Percentiles rank a stretch among this genome's conserved stretches.
These are phyloP conservation scores for Ascoidea rubescens DNA, from an alignment of 805 yeast species.

Conservation along the genomic window DNA sequence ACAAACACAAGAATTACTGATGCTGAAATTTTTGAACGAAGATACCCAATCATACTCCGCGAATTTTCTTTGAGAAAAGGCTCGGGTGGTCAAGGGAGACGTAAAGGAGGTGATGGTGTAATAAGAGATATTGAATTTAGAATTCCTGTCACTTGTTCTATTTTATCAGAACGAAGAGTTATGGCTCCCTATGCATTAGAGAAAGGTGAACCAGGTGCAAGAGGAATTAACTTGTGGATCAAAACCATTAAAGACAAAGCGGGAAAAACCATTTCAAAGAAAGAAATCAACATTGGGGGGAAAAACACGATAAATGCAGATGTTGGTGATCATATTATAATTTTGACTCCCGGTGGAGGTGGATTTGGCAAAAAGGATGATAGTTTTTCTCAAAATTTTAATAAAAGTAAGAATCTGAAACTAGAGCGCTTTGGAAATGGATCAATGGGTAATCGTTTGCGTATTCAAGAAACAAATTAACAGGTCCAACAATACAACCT, in stretches of 20 bases:
- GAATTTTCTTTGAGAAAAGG: conserved; percentile 56
- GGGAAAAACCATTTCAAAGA: conserved; percentile 20
- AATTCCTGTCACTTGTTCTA: conserved; percentile 59
- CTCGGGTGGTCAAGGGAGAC: conserved; percentile 73
- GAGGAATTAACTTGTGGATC: conserved; percentile 56
- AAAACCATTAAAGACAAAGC: conserved; percentile 15
- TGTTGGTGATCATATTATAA: conserved; percentile 52
- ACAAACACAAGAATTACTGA: conserved; percentile 91
- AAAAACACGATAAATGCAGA: conserved; percentile 44
- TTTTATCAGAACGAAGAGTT: conserved; percentile 75
- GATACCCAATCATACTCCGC: conserved; percentile 71
- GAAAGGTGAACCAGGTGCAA: conserved; percentile 67
- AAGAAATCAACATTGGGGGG: conserved; percentile 48
- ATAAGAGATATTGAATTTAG: conserved; percentile 75
- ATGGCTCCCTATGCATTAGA: conserved; percentile 74
- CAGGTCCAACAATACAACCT: background rate
- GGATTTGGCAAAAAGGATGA: conserved; percentile 40
- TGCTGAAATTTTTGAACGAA: conserved; percentile 74
- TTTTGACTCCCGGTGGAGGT: conserved; percentile 80
- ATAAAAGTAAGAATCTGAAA: background rate
- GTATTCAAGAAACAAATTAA: background rate
- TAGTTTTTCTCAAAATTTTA: background rate
- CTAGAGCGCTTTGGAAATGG: background rate
- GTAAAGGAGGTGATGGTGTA: conserved; percentile 77
- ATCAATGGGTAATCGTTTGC: background rate